phyloP scores from a whole-genome alignment of 345 rosid species.

The Leavenworthia alabamica region DNA sequence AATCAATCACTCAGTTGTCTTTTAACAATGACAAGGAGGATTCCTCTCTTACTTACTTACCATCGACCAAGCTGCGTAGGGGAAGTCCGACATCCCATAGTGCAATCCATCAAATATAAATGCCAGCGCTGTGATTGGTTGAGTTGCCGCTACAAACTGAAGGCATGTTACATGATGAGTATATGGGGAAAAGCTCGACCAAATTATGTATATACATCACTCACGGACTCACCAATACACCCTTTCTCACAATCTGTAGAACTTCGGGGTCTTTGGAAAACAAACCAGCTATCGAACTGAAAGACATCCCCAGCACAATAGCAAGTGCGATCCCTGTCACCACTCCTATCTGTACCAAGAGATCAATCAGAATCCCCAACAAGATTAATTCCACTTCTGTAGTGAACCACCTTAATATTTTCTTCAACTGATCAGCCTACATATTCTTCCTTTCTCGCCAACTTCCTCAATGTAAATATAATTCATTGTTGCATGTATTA shows the following conservation, averaged over 20 bases:
- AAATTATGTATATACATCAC: conserved; percentile 20
- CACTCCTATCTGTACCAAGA: conserved; percentile 59
- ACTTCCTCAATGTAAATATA: conserved; percentile 1
- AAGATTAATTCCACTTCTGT: not conserved
- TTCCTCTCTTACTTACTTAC: not conserved
- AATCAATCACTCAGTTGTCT: not conserved
- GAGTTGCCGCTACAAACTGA: conserved; percentile 85
- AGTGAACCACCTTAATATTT: not conserved
- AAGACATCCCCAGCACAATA: conserved; percentile 58
- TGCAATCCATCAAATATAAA: conserved; percentile 92
- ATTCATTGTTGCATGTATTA: not conserved
- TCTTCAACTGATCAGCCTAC: not conserved
- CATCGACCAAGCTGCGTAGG: conserved; percentile 85
- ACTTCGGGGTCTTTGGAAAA: conserved; percentile 78
- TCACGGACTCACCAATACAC: conserved; percentile 78
- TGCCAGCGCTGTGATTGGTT: conserved; percentile 85
- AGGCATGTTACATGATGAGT: not conserved
- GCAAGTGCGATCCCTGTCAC: conserved; percentile 62
- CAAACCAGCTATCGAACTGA: conserved; percentile 57
- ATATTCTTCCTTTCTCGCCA: not conserved
- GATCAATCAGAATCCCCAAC: not conserved
- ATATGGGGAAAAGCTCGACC: not conserved
- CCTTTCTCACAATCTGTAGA: conserved; percentile 62
- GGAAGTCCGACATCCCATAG: conserved; percentile 89
- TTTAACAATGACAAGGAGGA: not conserved